Evolutionary conservation across 306 rosid species (phyloP), one percentile per base, ranked within the genome.

Genomic region (Prosopis cineraria): DNA sequence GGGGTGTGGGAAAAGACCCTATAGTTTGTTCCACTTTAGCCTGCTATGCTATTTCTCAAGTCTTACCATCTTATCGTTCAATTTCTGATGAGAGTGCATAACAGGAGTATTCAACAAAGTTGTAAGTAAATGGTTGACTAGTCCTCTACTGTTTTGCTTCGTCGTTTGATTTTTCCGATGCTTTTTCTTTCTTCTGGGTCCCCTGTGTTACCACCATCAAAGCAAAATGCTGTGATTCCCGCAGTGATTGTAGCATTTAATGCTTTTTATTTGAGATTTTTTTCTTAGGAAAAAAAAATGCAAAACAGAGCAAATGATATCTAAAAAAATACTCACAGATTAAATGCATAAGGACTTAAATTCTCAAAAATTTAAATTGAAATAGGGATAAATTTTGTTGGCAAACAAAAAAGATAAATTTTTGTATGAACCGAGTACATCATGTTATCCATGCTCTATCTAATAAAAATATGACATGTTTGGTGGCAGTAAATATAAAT

Each of bases 71-170:
- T 70, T 48, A 40, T 37, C 66, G 34, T 36, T 50, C 62, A n/a
- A 34, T 66, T 73, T 31, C 43, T 73, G 75, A 59, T 78, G 19
- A 41, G 78, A 43, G 67, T 72, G 80, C 72, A 30, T 41, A 29
- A n/a, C n/a, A n/a, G 29, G 31, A 9, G 33, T 43, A 17, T 31
- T 34, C 41, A 17, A 8, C 3, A 17, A 20, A 52, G 7, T 24
- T 30, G 33, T 34, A 29, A 50, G 24, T 53, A 10, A 12, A 13
- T 50, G 65, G 13, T 31, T 52, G 45, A 72, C 31, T 10, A 20
- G 13, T 70, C 40, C 14, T 47, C 27, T 1, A 17, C 45, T 1
- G 8, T 10, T 24, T 29, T 20, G 59, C 39, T 43, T 37, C 68
- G 19, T 36, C 24, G 2, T 33, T 12, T 72, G 65, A 19, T 6